Percentiles rank a stretch among this genome's conserved stretches.
Conservation (phyloP, 2,329 filamentous ascomycete species). For the Trichoderma polysporum region DNA sequence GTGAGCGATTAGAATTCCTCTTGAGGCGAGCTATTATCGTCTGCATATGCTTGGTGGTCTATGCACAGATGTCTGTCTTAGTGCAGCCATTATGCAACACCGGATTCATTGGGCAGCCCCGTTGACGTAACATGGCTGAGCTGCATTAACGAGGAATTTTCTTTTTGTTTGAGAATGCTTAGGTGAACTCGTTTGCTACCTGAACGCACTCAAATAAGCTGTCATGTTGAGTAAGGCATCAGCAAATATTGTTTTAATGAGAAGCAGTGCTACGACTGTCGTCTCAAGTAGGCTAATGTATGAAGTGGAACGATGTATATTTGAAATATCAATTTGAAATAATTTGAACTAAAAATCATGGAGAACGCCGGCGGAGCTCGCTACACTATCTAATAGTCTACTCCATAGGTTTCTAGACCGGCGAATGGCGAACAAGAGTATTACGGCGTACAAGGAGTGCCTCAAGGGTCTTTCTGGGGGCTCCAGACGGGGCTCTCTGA, state of each 20-base stretch:
- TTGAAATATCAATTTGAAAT: not conserved
- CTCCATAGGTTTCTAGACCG: not conserved
- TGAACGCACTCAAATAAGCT: not conserved
- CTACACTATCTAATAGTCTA: not conserved
- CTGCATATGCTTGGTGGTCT: not conserved
- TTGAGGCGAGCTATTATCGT: not conserved
- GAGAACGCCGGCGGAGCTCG: not conserved
- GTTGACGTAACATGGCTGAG: not conserved
- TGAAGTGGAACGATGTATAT: not conserved
- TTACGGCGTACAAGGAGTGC: not conserved
- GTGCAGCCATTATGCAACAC: not conserved
- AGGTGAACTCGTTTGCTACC: not conserved
- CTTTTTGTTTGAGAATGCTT: not conserved
- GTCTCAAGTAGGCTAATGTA: not conserved
- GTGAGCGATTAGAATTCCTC: not conserved
- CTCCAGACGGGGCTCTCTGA: constrained; percentile 5
- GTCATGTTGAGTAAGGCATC: not conserved
- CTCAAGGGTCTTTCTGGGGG: constrained; percentile 11
- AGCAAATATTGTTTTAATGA: not conserved
- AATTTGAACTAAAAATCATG: not conserved
- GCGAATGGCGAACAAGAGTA: not conserved
- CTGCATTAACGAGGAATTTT: not conserved
- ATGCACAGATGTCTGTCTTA: not conserved
- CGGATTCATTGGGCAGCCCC: not conserved
- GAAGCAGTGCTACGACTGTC: not conserved